These are phyloP conservation scores for Auxenochlorella protothecoides DNA, from an alignment of 139 green algal species.

Conservation along the genomic window DNA sequence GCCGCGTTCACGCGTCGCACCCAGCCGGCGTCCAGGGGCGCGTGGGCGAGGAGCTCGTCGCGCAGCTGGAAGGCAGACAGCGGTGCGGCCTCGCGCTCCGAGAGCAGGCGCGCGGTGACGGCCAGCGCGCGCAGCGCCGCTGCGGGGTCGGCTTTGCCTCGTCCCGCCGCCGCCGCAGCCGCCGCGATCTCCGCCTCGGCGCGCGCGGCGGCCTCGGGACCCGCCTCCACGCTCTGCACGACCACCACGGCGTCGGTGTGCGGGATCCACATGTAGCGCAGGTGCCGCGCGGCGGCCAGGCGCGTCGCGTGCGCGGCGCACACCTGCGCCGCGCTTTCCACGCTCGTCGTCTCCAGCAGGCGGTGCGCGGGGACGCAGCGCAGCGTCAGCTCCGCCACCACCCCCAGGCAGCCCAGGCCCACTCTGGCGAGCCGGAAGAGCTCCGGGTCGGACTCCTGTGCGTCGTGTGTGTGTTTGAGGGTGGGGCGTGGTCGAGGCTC, in stretches of 20 bases:
- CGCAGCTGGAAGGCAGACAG: constrained; percentile 62
- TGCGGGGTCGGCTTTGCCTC: background rate
- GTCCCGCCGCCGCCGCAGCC: background rate
- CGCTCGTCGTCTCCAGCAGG: constrained; percentile 44
- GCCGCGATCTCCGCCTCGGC: background rate
- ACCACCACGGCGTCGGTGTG: constrained; percentile 83
- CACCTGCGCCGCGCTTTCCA: constrained; percentile 37
- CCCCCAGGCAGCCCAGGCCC: constrained; percentile 76
- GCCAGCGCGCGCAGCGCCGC: background rate
- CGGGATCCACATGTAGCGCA: constrained; percentile 97
- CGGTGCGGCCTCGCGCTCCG: constrained; percentile 7
- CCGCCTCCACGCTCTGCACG: constrained; percentile 35
- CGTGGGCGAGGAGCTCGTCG: constrained; percentile 65
- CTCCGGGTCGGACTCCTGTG: constrained; percentile 42
- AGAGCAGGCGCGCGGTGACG: background rate
- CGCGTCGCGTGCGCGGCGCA: constrained; percentile 53
- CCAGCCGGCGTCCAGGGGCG: constrained; percentile 60
- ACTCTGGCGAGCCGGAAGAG: constrained; percentile 72
- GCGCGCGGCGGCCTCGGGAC: background rate
- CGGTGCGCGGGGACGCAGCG: constrained; percentile 37
- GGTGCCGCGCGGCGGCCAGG: constrained; percentile 67
- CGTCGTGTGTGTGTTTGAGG: too few relatives aligned
- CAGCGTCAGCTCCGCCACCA: constrained; percentile 81
- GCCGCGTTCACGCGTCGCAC: constrained; percentile 74
- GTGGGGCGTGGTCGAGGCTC: background rate